Evolutionary conservation across 352 stramenopile species (phyloP).

Genomic region (Saprolegnia diclina): DNA sequence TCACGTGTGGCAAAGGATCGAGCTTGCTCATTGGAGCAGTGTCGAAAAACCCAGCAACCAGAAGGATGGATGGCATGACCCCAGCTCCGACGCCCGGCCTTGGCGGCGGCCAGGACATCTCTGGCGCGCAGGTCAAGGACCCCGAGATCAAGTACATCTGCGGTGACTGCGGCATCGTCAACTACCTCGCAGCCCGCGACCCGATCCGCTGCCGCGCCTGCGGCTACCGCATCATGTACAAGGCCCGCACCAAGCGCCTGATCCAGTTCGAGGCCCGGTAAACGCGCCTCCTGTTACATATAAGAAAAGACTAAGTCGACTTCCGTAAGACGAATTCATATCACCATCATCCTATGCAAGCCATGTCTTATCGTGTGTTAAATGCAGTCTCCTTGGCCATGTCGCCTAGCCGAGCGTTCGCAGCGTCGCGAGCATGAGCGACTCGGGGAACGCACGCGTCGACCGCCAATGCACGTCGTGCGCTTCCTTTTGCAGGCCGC

Average conservation of each 20-base stretch:
- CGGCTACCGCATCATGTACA: slow-evolving; percentile 98
- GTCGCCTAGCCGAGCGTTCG: slow-evolving; percentile 3
- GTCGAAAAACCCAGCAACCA: slow-evolving; percentile 13
- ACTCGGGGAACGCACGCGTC: slow-evolving; percentile 38
- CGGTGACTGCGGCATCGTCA: slow-evolving; percentile 93
- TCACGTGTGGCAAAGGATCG: not conserved
- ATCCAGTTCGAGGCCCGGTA: slow-evolving; percentile 89
- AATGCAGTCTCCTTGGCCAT: not conserved
- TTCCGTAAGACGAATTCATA: not conserved
- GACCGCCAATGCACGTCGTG: slow-evolving; percentile 65
- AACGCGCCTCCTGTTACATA: slow-evolving; percentile 14
- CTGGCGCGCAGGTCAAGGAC: slow-evolving; percentile 62
- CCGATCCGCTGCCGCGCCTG: slow-evolving; percentile 94
- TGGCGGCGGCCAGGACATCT: slow-evolving; percentile 42
- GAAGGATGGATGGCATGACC: slow-evolving; percentile 72
- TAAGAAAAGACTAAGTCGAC: not conserved
- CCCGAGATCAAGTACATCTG: slow-evolving; percentile 96
- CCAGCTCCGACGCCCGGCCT: slow-evolving; percentile 43
- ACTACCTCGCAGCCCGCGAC: slow-evolving; percentile 94
- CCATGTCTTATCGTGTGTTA: too few relatives aligned
- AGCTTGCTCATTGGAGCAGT: slow-evolving; percentile 1
- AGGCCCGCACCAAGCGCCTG: slow-evolving; percentile 93
- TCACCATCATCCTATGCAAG: not conserved
- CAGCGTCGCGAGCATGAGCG: slow-evolving; percentile 11
- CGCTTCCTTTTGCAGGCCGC: slow-evolving; percentile 44